Percentiles rank a stretch among this genome's conserved stretches.
Evolutionary conservation across 805 yeast genomes (phyloP).

Genomic region (Myxozyma lipomycoides): DNA sequence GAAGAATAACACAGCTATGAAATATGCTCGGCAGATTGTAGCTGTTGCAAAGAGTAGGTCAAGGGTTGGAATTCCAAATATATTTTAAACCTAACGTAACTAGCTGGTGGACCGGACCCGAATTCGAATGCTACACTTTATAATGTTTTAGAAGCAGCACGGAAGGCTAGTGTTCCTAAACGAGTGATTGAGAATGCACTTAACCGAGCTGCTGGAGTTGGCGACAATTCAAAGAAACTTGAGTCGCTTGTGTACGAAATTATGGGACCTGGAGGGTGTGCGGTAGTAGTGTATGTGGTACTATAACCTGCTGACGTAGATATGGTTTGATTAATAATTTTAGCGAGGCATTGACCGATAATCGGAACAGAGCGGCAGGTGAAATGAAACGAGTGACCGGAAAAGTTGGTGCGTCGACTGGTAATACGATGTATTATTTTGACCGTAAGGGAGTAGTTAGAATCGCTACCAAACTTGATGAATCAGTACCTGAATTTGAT

Average conservation of each 20-base stretch:
- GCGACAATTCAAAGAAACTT: constrained; percentile 40
- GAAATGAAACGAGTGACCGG: constrained; percentile 70
- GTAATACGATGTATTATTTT: constrained; percentile 77
- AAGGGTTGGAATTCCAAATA: constrained; percentile 14
- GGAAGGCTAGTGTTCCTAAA: constrained; percentile 70
- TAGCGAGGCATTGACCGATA: constrained; percentile 78
- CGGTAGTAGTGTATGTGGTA: constrained; percentile 52
- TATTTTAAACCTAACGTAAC: neutral
- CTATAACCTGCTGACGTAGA: neutral
- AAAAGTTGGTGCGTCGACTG: constrained; percentile 56
- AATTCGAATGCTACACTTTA: constrained; percentile 56
- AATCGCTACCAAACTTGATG: constrained; percentile 30
- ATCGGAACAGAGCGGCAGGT: constrained; percentile 75
- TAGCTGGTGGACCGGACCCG: constrained; percentile 64
- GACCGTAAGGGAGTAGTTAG: constrained; percentile 67
- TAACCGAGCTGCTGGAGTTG: constrained; percentile 74
- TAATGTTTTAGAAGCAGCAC: constrained; percentile 74
- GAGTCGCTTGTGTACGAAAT: constrained; percentile 76
- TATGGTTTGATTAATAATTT: neutral
- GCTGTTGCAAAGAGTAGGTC: constrained; percentile 56
- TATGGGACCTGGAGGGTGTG: constrained; percentile 87
- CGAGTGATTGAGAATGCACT: constrained; percentile 84
- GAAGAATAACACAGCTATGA: constrained; percentile 63
- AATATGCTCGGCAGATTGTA: constrained; percentile 67
- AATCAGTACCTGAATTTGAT: constrained; percentile 51